Percentiles rank a stretch among this genome's conserved stretches.
phyloP scores from a whole-genome alignment of 345 rosid genomes.

The Syzygium oleosum region DNA sequence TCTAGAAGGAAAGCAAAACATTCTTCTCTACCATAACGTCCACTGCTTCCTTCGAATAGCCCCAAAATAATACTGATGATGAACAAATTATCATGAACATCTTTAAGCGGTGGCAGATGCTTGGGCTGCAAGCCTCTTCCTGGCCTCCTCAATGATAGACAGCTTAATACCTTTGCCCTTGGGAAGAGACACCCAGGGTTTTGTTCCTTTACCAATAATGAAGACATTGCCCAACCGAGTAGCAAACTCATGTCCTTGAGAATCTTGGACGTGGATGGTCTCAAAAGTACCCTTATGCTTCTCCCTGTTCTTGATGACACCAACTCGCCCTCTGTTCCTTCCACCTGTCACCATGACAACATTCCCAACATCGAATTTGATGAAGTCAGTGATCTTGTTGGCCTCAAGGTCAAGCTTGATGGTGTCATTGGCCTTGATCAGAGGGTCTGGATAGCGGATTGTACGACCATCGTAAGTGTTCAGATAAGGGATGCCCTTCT shows the following conservation, averaged over 20 bases:
- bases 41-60: neutral
- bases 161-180: slow-evolving; percentile 88
- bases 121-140: slow-evolving; percentile 66
- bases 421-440: slow-evolving; percentile 82
- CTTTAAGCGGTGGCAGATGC: slow-evolving; percentile 22
- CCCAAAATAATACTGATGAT: neutral
- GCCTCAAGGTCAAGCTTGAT: slow-evolving; percentile 73
- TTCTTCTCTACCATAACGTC: neutral
- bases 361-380: slow-evolving; percentile 82
- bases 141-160: slow-evolving; percentile 77
- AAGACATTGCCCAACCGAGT: slow-evolving; percentile 77
- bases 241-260: slow-evolving; percentile 79
- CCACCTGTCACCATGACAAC: slow-evolving; percentile 96
- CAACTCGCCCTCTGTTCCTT: slow-evolving; percentile 85
- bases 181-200: slow-evolving; percentile 87
- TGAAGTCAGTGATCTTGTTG: slow-evolving; percentile 67
- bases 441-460: slow-evolving; percentile 83
- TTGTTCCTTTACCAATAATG: slow-evolving; percentile 70
- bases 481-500: slow-evolving; percentile 75
- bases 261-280: slow-evolving; percentile 70
- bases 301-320: slow-evolving; percentile 72
- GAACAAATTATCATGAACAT: neutral
- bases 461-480: slow-evolving; percentile 88
- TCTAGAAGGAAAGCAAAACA: neutral
- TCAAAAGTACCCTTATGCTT: slow-evolving; percentile 90